Evolutionary conservation across 2,329 filamentous ascomycete species (phyloP).

Genomic region (Ophiocordyceps camponoti-leonardi): DNA sequence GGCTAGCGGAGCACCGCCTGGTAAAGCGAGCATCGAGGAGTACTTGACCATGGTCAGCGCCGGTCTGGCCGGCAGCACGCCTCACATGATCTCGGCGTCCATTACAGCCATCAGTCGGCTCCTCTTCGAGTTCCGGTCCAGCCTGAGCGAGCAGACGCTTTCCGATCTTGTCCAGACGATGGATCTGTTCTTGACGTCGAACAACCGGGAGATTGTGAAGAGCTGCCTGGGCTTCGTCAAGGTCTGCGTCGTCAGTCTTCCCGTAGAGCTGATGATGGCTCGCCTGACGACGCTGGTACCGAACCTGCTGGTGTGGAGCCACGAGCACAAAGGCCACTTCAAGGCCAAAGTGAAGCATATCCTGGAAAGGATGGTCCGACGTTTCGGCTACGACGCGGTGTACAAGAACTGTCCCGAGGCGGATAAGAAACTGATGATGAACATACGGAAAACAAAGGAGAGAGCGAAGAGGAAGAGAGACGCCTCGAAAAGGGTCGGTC

Average conservation of each 20-base stretch:
- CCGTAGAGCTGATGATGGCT: constrained; percentile 60
- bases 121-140: constrained; percentile 72
- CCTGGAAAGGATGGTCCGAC: constrained; percentile 78
- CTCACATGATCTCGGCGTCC: constrained; percentile 96
- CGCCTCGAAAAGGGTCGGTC: constrained; percentile 37
- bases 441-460: constrained; percentile 91
- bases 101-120: constrained; percentile 90
- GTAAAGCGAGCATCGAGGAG: constrained; percentile 72
- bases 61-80: constrained; percentile 77
- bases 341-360: constrained; percentile 97
- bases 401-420: constrained; percentile 68
- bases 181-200: constrained; percentile 88
- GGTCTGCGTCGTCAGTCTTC: constrained; percentile 77
- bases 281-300: constrained; percentile 65
- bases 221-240: constrained; percentile 94
- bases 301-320: constrained; percentile 87
- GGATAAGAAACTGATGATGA: constrained; percentile 78
- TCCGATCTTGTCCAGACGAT: constrained; percentile 83
- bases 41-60: constrained; percentile 98
- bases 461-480: constrained; percentile 81
- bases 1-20: constrained; percentile 61
- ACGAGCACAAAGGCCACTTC: constrained; percentile 96
- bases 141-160: constrained; percentile 52
- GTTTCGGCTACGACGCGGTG: constrained; percentile 71
- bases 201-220: constrained; percentile 91